Conservation (phyloP, 1,139 yeast species). For the Pichia sp. region DNA sequence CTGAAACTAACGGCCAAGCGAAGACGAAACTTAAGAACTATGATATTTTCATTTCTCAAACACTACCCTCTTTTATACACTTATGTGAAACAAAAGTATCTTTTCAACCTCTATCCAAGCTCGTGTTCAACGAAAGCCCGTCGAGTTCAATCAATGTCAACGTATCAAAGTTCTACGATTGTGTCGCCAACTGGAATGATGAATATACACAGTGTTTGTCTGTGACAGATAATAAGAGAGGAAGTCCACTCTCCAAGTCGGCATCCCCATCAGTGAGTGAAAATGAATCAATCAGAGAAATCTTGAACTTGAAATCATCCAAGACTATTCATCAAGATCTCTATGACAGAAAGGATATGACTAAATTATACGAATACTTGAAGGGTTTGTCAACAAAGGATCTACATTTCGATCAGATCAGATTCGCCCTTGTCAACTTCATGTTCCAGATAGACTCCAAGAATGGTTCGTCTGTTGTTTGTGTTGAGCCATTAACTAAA, state of each 20-base stretch:
- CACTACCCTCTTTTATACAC: conserved; percentile 20
- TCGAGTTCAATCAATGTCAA: conserved; percentile 16
- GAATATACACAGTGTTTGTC: conserved; percentile 34
- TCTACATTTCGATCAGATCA: conserved; percentile 47
- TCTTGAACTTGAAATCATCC: conserved; percentile 29
- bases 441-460: conserved; percentile 33
- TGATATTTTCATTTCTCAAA: conserved; percentile 15
- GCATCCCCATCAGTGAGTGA: not conserved
- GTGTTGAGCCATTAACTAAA: conserved; percentile 33
- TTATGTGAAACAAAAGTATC: conserved; percentile 16
- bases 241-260: conserved; percentile 2
- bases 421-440: conserved; percentile 43
- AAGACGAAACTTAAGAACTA: conserved; percentile 17
- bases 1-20: conserved; percentile 6
- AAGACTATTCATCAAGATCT: conserved; percentile 14
- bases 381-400: conserved; percentile 32
- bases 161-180: conserved; percentile 38
- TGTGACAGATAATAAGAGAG: conserved; percentile 28
- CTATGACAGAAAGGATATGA: conserved; percentile 20
- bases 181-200: conserved; percentile 44
- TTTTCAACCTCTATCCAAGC: conserved; percentile 8
- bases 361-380: conserved; percentile 34
- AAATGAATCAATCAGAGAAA: conserved; percentile 35
- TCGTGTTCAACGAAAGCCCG: conserved; percentile 12
- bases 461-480: conserved; percentile 29